phyloP scores from a whole-genome alignment of 2,329 filamentous ascomycete species.

The Rhinocladiella mackenziei region DNA sequence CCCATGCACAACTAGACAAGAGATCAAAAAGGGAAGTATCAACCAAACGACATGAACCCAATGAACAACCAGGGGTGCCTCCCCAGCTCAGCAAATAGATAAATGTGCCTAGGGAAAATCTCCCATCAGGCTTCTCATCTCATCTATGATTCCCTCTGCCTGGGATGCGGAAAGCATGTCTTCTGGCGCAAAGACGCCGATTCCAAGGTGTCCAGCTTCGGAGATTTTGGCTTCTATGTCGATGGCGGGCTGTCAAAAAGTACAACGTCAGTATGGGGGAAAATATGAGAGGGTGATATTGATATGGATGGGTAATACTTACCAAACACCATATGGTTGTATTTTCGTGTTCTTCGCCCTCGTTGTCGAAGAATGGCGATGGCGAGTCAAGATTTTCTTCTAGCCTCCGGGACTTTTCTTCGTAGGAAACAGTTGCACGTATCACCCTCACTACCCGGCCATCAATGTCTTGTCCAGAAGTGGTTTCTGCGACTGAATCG shows the following conservation, averaged over 20 bases:
- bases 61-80: background rate
- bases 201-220: conserved; percentile 45
- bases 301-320: conserved; percentile 9
- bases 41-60: background rate
- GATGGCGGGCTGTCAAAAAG: conserved; percentile 44
- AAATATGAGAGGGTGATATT: background rate
- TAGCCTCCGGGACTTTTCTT: conserved; percentile 2
- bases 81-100: too few relatives aligned
- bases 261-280: conserved; percentile 3
- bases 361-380: conserved; percentile 23
- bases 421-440: conserved; percentile 7
- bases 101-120: background rate
- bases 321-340: conserved; percentile 24
- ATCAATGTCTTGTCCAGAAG: background rate
- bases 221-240: conserved; percentile 54
- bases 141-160: conserved; percentile 10
- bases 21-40: too few relatives aligned
- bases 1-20: too few relatives aligned
- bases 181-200: conserved; percentile 51
- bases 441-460: conserved; percentile 5
- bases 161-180: conserved; percentile 40
- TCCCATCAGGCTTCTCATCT: conserved; percentile 14
- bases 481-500: conserved; percentile 3
- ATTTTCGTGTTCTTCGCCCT: background rate
- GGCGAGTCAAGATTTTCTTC: background rate